Base-by-base conservation (phyloP, 2,329 filamentous ascomycete species). In the Samsoniella hepiali region DNA sequence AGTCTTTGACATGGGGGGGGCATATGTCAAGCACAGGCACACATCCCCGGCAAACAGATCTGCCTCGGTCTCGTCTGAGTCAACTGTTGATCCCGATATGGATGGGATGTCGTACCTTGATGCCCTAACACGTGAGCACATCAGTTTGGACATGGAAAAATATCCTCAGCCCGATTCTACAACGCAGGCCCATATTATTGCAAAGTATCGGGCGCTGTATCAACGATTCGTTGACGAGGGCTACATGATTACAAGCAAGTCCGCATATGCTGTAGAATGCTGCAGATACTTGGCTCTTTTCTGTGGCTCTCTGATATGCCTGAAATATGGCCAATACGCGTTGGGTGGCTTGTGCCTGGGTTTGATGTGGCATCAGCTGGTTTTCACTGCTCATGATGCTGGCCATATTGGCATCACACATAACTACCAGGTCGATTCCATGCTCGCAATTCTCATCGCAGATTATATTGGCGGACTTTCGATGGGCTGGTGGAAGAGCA, bases 361-460 rank as follows among this genome's bases (percentile, higher is more conserved):
- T 27, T 82, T 85, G 66, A 84, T 96, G 72, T 98, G 95, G 94
- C 95, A 98, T 72, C 95, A 98, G 74, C 83, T 98, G 34, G 90
- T 94, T 58, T 99, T 99, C 73, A 89, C 89, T 1, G 95, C 91
- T 65, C 95, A 99, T 75, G 95, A 99, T 80, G 91, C 94, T 58
- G 93, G 92, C 7, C 95, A 99, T 76, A 96, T 97, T 90, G 95
- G 91, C 68, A 97, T 99, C 70, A 99, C 95, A 2, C 94, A 98
- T 76, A 83, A 89, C 73, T 98, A 94, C 74, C 88, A 90, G 57
- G 77, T 87, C 44, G 95, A 99, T 75, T 90, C 89, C 1, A 82
- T 90, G 56, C 91, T 99, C 66, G 94, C 92, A 56, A 97, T 98
- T 72, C 78, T 96, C 67, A 90, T 97, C 70, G 93, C 93, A 60